These are phyloP conservation scores for Botrytis aclada DNA, from an alignment of 2,329 filamentous ascomycete genomes.

Conservation along the genomic window DNA sequence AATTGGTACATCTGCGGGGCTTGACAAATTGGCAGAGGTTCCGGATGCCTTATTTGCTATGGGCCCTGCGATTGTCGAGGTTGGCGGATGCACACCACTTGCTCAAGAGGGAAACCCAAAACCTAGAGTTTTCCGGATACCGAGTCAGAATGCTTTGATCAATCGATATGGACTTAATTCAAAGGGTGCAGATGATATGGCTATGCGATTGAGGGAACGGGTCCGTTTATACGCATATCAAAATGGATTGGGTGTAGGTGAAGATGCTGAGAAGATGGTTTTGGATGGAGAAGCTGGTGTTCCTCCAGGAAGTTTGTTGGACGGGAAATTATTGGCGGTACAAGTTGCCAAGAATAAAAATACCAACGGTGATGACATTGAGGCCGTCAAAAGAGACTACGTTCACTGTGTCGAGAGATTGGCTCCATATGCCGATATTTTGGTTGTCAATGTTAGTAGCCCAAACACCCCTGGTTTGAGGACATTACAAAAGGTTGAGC, in stretches of 20 bases:
- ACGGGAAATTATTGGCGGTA: constrained; percentile 78
- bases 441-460: constrained; percentile 97
- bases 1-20: constrained; percentile 88
- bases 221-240: constrained; percentile 73
- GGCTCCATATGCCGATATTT: constrained; percentile 84
- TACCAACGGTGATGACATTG: constrained; percentile 80
- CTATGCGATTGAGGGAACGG: constrained; percentile 71
- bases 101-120: constrained; percentile 85
- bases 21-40: constrained; percentile 92
- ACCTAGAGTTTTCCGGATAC: constrained; percentile 83
- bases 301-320: constrained; percentile 74
- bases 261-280: constrained; percentile 65
- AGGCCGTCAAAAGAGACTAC: constrained; percentile 77
- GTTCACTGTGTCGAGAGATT: constrained; percentile 84
- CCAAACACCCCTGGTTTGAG: constrained; percentile 93
- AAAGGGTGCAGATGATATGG: constrained; percentile 82
- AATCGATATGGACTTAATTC: constrained; percentile 97
- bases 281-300: constrained; percentile 74
- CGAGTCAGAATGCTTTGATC: constrained; percentile 80
- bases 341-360: constrained; percentile 97
- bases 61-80: constrained; percentile 83
- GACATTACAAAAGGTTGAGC: constrained; percentile 79
- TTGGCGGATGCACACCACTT: constrained; percentile 85
- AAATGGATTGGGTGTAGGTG: constrained; percentile 61
- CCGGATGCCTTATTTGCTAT: constrained; percentile 80